Conservation (phyloP, 176 grass and related monocot species). For the Neostapfia colusana region DNA sequence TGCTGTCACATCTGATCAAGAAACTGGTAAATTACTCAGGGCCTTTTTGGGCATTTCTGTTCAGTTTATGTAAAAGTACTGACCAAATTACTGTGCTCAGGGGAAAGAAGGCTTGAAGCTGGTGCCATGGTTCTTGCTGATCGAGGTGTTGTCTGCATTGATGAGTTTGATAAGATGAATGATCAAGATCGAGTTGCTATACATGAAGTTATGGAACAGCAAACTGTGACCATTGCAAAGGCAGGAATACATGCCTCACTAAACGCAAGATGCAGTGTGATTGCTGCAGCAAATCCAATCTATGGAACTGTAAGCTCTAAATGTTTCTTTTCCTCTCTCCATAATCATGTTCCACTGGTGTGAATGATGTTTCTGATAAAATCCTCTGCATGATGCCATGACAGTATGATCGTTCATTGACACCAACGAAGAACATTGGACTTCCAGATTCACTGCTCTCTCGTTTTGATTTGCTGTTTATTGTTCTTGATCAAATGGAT, state of each 20-base stretch:
- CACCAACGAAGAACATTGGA: slow-evolving; percentile 95
- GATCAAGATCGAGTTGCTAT: slow-evolving; percentile 96
- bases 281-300: slow-evolving; percentile 98
- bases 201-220: slow-evolving; percentile 99
- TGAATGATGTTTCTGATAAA: slow-evolving; percentile 30
- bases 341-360: not conserved
- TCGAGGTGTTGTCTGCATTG: slow-evolving; percentile 92
- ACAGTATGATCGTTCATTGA: slow-evolving; percentile 94
- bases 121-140: slow-evolving; percentile 99
- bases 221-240: slow-evolving; percentile 98
- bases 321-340: not conserved
- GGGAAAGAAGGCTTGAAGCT: slow-evolving; percentile 97
- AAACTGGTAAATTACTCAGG: slow-evolving; percentile 63
- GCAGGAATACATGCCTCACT: slow-evolving; percentile 97
- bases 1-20: slow-evolving; percentile 93
- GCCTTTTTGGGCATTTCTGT: slow-evolving; percentile 1
- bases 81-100: slow-evolving; percentile 40
- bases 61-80: not conserved
- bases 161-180: slow-evolving; percentile 99
- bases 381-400: slow-evolving; percentile 22
- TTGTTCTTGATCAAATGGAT: slow-evolving; percentile 99
- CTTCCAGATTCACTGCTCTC: slow-evolving; percentile 95
- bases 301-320: slow-evolving; percentile 81
- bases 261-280: slow-evolving; percentile 96
- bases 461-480: slow-evolving; percentile 99